A percentile compares a stretch with the other conserved stretches of the same genome.
Evolutionary conservation across 257 asterid species (phyloP).

Genomic region (Orobanche coerulescens): DNA sequence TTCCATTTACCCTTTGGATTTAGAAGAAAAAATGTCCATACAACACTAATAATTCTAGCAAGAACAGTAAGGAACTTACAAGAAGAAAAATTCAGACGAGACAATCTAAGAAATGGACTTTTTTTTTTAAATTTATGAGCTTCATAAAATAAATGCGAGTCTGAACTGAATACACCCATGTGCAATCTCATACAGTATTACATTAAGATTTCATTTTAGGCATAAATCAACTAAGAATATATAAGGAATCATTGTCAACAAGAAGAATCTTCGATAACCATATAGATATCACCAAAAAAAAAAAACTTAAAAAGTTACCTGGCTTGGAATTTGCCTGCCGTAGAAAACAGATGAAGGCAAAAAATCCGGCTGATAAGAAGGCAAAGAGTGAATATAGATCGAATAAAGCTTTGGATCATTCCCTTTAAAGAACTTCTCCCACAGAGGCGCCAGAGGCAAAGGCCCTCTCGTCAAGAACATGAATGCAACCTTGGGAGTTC

Average conservation of each 20-base stretch:
- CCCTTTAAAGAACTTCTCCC: slow-evolving; percentile 79
- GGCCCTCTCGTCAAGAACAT: slow-evolving; percentile 94
- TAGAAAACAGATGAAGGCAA: slow-evolving; percentile 57
- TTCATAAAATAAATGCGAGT: too few relatives aligned
- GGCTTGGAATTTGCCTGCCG: slow-evolving; percentile 77
- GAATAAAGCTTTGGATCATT: slow-evolving; percentile 56
- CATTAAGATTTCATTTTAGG: neutral
- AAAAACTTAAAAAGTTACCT: slow-evolving; percentile 34
- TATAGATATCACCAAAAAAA: neutral
- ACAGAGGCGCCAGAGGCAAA: slow-evolving; percentile 75
- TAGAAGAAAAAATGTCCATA: too few relatives aligned
- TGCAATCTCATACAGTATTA: too few relatives aligned
- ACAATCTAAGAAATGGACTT: too few relatives aligned
- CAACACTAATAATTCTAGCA: too few relatives aligned
- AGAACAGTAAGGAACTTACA: too few relatives aligned
- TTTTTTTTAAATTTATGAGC: too few relatives aligned
- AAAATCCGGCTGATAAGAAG: slow-evolving; percentile 52
- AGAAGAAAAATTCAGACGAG: too few relatives aligned
- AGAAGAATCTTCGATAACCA: neutral
- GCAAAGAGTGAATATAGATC: slow-evolving; percentile 66
- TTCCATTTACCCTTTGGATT: too few relatives aligned
- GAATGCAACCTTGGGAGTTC: slow-evolving; percentile 76
- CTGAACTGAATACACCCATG: too few relatives aligned
- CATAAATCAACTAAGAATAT: neutral
- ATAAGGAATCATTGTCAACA: neutral